These are phyloP conservation scores for Leersia perrieri DNA, from an alignment of 176 grass and related monocot genomes.

Conservation along the genomic window DNA sequence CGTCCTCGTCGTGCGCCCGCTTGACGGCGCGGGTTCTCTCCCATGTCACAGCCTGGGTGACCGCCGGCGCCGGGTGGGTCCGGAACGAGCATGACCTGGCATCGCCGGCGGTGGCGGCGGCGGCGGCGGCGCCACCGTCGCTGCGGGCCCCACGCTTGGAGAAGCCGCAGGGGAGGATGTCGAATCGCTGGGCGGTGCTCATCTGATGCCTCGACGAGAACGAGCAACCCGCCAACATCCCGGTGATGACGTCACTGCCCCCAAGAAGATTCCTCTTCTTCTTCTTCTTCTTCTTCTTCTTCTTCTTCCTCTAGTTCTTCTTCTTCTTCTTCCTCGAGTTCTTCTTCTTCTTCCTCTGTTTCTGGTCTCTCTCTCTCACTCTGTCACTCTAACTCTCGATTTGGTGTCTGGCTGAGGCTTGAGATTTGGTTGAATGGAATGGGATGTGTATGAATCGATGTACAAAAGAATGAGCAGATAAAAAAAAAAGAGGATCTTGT, in stretches of 20 bases:
- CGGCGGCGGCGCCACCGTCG: conserved; percentile 35
- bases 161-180: conserved; percentile 78
- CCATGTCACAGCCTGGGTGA: conserved; percentile 54
- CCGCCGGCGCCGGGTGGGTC: conserved; percentile 44
- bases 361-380: neutral
- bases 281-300: neutral
- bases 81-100: conserved; percentile 67
- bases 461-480: conserved; percentile 19
- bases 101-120: conserved; percentile 46
- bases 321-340: neutral
- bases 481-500: conserved; percentile 44
- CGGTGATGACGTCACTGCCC: conserved; percentile 33
- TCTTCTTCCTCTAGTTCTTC: neutral
- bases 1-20: conserved; percentile 61
- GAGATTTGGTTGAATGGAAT: conserved; percentile 24
- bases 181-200: conserved; percentile 76
- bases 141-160: conserved; percentile 48
- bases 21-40: conserved; percentile 48
- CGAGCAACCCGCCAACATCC: conserved; percentile 98
- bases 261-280: conserved; percentile 2
- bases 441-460: conserved; percentile 35
- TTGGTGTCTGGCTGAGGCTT: conserved; percentile 36
- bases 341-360: neutral
- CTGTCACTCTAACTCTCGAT: neutral
- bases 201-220: conserved; percentile 87